phyloP scores from a whole-genome alignment of 2,329 filamentous ascomycete species.

The Verticillium klebahnii region DNA sequence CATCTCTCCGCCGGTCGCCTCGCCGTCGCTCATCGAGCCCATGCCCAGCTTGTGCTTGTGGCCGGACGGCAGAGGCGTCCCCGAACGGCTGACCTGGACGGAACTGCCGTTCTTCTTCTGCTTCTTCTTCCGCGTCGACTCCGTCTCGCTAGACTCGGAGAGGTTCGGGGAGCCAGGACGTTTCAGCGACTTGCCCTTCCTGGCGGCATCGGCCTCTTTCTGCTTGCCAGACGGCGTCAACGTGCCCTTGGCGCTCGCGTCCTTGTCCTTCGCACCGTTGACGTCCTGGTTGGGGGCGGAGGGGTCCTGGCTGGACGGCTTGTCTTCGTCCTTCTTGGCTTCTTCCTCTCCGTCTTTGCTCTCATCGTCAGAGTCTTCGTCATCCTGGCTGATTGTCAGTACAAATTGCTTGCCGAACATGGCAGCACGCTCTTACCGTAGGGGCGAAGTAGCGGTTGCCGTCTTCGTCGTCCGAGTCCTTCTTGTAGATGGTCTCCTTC shows the following conservation, averaged over 20 bases:
- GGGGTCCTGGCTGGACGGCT: slow-evolving; percentile 2
- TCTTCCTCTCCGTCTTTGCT: slow-evolving; percentile 36
- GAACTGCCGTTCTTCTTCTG: slow-evolving; percentile 56
- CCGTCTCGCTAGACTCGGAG: slow-evolving; percentile 88
- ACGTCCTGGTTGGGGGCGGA: slow-evolving; percentile 56
- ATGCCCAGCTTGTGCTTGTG: slow-evolving; percentile 40
- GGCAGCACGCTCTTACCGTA: not conserved
- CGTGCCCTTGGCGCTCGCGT: slow-evolving; percentile 60
- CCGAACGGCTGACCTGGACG: slow-evolving; percentile 46
- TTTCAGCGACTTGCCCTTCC: slow-evolving; percentile 65
- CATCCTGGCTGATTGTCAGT: slow-evolving; percentile 35
- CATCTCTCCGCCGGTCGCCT: slow-evolving; percentile 65
- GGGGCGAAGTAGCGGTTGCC: slow-evolving; percentile 12
- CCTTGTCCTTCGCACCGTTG: slow-evolving; percentile 48
- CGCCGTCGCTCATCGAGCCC: slow-evolving; percentile 66
- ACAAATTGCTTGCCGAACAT: not conserved
- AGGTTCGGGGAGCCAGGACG: slow-evolving; percentile 80
- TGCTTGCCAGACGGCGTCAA: slow-evolving; percentile 50
- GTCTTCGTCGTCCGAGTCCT: slow-evolving; percentile 49
- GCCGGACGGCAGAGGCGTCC: slow-evolving; percentile 48
- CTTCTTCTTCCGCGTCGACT: slow-evolving; percentile 76
- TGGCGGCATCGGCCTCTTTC: slow-evolving; percentile 38
- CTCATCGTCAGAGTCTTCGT: slow-evolving; percentile 37
- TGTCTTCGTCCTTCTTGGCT: slow-evolving; percentile 54
- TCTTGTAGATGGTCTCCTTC: slow-evolving; percentile 81